Evolutionary conservation across 2,329 filamentous ascomycete species (phyloP).

Genomic region (Ilyonectria destructans): DNA sequence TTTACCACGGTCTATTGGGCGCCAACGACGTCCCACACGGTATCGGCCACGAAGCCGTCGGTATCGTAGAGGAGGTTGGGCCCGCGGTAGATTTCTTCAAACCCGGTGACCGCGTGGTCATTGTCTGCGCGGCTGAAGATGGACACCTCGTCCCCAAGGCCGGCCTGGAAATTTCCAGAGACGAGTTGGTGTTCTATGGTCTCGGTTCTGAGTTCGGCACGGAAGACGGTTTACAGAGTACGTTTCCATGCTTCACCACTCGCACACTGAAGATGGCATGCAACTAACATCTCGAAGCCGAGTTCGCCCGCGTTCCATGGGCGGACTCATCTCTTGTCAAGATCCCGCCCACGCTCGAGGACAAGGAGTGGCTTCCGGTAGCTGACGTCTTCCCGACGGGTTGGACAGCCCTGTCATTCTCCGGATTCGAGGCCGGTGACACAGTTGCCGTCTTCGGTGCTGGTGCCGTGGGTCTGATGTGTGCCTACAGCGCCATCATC

Average conservation of each 20-base stretch:
- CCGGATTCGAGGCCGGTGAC: slow-evolving; percentile 32
- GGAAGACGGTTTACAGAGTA: slow-evolving; percentile 20
- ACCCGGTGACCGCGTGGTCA: slow-evolving; percentile 5
- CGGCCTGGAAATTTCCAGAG: background rate
- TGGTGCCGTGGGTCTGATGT: slow-evolving; percentile 31
- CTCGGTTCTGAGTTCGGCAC: slow-evolving; percentile 2
- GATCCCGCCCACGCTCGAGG: background rate
- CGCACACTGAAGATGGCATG: background rate
- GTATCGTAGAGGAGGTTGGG: slow-evolving; percentile 12
- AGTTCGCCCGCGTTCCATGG: slow-evolving; percentile 9
- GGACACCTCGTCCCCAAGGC: slow-evolving; percentile 6
- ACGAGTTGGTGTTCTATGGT: background rate
- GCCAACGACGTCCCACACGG: background rate
- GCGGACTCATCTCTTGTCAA: slow-evolving; percentile 12
- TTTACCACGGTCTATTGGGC: slow-evolving; percentile 8
- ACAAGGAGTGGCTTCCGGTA: slow-evolving; percentile 11
- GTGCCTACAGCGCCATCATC: slow-evolving; percentile 35
- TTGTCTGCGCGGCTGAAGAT: slow-evolving; percentile 12
- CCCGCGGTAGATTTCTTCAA: slow-evolving; percentile 8
- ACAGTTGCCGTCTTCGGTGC: slow-evolving; percentile 37
- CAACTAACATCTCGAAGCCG: background rate
- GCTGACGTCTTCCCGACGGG: slow-evolving; percentile 34
- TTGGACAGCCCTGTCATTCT: slow-evolving; percentile 19
- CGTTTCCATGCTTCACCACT: background rate
- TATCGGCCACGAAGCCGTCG: slow-evolving; percentile 14